These are phyloP conservation scores for Podaxis sp. DNA, from an alignment of 768 basidiomycete genomes.

Conservation along the genomic window DNA sequence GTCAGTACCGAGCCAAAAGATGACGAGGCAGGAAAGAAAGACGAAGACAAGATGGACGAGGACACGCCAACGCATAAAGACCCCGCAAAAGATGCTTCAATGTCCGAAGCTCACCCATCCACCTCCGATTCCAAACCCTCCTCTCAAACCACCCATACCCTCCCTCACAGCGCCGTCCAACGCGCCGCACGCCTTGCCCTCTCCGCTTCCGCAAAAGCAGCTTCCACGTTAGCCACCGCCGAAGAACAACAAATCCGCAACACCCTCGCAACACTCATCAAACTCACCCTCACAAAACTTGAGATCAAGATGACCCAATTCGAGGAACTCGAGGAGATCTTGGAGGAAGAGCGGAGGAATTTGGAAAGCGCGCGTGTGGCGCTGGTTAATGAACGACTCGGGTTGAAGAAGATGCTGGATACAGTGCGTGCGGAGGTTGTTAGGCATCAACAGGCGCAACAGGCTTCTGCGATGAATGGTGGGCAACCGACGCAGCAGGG, in stretches of 20 bases:
- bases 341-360: conserved; percentile 85
- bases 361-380: conserved; percentile 80
- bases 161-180: conserved; percentile 71
- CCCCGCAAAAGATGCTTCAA: conserved; percentile 15
- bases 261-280: conserved; percentile 79
- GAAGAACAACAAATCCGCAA: conserved; percentile 80
- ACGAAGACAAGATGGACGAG: conserved; percentile 46
- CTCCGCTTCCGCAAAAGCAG: conserved; percentile 83
- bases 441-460: conserved; percentile 5
- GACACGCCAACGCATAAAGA: conserved; percentile 22
- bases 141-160: conserved; percentile 24
- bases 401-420: conserved; percentile 69
- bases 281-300: conserved; percentile 80
- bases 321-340: conserved; percentile 85
- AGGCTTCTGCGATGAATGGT: conserved; percentile 38
- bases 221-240: conserved; percentile 70
- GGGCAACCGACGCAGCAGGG: conserved; percentile 22
- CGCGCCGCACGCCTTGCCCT: conserved; percentile 87
- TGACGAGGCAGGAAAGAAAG: conserved; percentile 21
- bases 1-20: conserved; percentile 26
- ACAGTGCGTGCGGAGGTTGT: conserved; percentile 55
- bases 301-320: conserved; percentile 95
- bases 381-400: conserved; percentile 74
- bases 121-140: neutral
- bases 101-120: neutral